phyloP scores from a whole-genome alignment of 2,329 filamentous ascomycete genomes.

The Colletotrichum brevisporum region DNA sequence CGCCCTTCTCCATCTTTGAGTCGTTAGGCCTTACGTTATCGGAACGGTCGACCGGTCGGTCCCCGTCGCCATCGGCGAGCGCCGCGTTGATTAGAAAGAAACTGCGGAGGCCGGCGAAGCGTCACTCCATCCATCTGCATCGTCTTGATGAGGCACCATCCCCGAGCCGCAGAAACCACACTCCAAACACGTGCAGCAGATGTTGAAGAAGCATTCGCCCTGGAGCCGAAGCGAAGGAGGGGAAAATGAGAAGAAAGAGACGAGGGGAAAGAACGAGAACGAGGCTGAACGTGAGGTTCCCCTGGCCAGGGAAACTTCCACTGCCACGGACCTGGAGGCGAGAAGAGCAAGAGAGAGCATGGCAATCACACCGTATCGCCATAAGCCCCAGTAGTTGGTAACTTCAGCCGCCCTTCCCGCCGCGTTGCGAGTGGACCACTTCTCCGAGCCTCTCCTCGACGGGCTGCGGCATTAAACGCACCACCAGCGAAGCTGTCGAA shows the following conservation, averaged over 20 bases:
- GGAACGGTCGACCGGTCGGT: not conserved
- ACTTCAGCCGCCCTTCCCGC: not conserved
- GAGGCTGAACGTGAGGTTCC: conserved; percentile 17
- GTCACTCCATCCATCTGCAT: not conserved
- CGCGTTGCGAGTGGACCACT: conserved; percentile 8
- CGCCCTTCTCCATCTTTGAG: conserved; percentile 17
- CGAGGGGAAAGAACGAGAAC: conserved; percentile 6
- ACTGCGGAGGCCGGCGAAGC: conserved; percentile 33
- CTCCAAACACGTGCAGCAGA: conserved; percentile 13
- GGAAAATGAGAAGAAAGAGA: too few relatives aligned
- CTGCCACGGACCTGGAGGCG: conserved; percentile 18
- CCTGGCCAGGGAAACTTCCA: conserved; percentile 30
- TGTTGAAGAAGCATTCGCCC: not conserved
- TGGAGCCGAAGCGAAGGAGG: too few relatives aligned
- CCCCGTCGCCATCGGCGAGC: conserved; percentile 25
- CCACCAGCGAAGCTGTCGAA: conserved; percentile 39
- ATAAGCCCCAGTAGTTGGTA: conserved; percentile 10
- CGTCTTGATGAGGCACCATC: not conserved
- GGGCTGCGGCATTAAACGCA: conserved; percentile 40
- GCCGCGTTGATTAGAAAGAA: conserved; percentile 15
- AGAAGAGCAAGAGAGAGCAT: conserved; percentile 1
- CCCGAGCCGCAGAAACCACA: conserved; percentile 23
- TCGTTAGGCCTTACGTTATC: conserved; percentile 33
- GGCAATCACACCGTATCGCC: not conserved
- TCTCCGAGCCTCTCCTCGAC: conserved; percentile 19